Evolutionary conservation across 1,139 yeast species (phyloP), one percentile per base, ranked within the genome.

Genomic region (Pichia sp.): DNA sequence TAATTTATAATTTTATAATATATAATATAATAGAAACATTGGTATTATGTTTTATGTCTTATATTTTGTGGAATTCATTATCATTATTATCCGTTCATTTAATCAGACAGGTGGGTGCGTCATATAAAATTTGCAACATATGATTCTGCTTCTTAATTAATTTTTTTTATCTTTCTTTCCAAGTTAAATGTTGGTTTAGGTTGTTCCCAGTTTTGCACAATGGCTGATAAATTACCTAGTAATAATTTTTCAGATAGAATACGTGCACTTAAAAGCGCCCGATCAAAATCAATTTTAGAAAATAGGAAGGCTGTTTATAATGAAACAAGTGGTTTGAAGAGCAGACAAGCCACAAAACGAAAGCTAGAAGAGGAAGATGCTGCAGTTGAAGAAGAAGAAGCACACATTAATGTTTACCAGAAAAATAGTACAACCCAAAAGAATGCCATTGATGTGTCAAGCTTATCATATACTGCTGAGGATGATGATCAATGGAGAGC

Each of bases 401-500:
- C 16, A 16, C 16, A 16, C 16, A 16, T 16, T 16, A 16, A 16
- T 16, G 16, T 16, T 16, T 16, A 16, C 16, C 16, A 16, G 16
- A 16, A 16, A 16, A 16, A 16, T 16, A 16, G 16, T 16, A 16
- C 16, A 16, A 16, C 16, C 16, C 16, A 16, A 40, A 64, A 60
- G 48, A 72, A 70, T 25, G 60, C 78, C 20, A 55, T 65, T 39
- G 66, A 73, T 41, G 74, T 76, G 5, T 66, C 23, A n/a, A 26
- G 20, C 7, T 25, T 84, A 70, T 76, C 74, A 41, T 86, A 84
- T 67, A 74, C 87, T 0, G 73, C 84, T 3, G 81, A 78, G 46
- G 86, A 87, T 45, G 74, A 79, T 44, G 87, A 82, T 53, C 68
- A 69, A 44, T 85, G 94, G 92, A 76, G 76, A 27, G 65, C 62